Evolutionary conservation across 305 asterid species (phyloP), one percentile per base, ranked within the genome.

Genomic region (Plantago coronopus): DNA sequence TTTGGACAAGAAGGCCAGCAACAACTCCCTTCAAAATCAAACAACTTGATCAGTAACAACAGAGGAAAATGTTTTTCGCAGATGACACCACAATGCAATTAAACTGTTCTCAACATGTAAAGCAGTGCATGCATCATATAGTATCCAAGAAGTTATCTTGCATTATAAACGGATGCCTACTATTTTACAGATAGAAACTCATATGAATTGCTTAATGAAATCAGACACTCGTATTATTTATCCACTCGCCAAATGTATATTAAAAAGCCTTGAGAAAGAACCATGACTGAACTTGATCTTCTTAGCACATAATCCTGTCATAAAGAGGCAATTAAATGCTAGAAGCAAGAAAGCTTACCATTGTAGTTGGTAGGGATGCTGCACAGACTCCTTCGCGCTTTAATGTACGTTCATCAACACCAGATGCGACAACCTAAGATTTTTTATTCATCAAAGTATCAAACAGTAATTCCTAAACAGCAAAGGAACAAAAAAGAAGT

Each of bases 361-460:
- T 88, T 45, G 97, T 91, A 63, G 97, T 91, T 44, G 98, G 98
- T 73, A 91, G 80, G 57, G 98, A 91, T 71, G 98, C 98, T 71
- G 98, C 97, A 70, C 98, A 91, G 65, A 91, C 98, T 65, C 98
- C 98, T 77, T 91, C 98, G 58, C 95, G 98, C 83, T 91, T 91
- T 46, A 91, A 74, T 17, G 96, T 91, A 16, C 95, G 93, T 64
- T 91, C 96, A 73, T 91, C 98, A 70, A 91, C 72, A 63, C 98
- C 98, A 57, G 96, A 88, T 63, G 98, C 98, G 64, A 91, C 98
- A 27, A 91, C 96, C 98, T 88, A 69, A 54, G 34, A 65, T 70
- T 18, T 27, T 53, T 22, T 50, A 61, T 69, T n/a, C 31, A 63
- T 18, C 22, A 55, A 55, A 58, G 17, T 23, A 63, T 18, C 22